Percentiles rank a stretch among this genome's conserved stretches.
Evolutionary conservation across 768 basidiomycete genomes (phyloP).

Genomic region (Fistulinella prunicolor): DNA sequence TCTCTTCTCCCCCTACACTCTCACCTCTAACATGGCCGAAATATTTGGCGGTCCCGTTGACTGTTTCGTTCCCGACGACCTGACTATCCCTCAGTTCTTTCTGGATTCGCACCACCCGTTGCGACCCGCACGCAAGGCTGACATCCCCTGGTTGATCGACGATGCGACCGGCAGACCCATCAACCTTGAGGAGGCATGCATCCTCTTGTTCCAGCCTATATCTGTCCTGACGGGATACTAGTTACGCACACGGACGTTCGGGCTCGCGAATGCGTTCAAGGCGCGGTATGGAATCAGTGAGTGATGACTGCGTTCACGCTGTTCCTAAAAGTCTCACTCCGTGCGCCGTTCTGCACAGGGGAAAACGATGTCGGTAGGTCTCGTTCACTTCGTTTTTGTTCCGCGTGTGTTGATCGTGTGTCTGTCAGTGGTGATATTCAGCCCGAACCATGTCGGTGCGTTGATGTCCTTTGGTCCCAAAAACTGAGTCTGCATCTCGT

Average conservation of each 20-base stretch:
- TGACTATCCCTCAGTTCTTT: slow-evolving; percentile 66
- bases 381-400: not conserved
- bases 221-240: slow-evolving; percentile 13
- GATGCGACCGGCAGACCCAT: slow-evolving; percentile 48
- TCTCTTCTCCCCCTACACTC: not conserved
- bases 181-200: slow-evolving; percentile 46
- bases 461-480: not conserved
- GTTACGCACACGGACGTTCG: slow-evolving; percentile 43
- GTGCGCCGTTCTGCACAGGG: slow-evolving; percentile 27
- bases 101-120: slow-evolving; percentile 43
- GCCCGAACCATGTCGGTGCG: slow-evolving; percentile 62
- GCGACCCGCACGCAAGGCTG: slow-evolving; percentile 44
- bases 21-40: slow-evolving; percentile 16
- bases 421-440: slow-evolving; percentile 54
- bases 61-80: slow-evolving; percentile 54
- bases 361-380: slow-evolving; percentile 51
- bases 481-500: not conserved
- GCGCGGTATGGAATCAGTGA: slow-evolving; percentile 48
- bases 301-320: slow-evolving; percentile 10
- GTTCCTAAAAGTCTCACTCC: not conserved
- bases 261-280: slow-evolving; percentile 53
- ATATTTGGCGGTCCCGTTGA: slow-evolving; percentile 29
- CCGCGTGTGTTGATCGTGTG: slow-evolving; percentile 4
- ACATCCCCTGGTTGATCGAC: slow-evolving; percentile 57
- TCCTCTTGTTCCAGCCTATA: not conserved